Evolutionary conservation across 2,329 filamentous ascomycete species (phyloP).

Genomic region (Leptographium lundbergii): DNA sequence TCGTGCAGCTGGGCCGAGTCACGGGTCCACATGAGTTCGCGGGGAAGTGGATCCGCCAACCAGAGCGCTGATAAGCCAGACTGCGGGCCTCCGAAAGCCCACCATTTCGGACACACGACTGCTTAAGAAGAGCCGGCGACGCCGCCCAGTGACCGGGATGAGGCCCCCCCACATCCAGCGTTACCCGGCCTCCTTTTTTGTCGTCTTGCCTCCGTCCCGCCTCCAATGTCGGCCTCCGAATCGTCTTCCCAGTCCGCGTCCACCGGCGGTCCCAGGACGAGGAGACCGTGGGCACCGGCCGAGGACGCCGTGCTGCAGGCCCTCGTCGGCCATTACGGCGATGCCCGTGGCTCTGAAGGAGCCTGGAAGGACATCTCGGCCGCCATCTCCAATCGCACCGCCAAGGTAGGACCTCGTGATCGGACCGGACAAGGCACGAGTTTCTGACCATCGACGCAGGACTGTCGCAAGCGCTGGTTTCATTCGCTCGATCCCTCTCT

Average conservation of each 20-base stretch:
- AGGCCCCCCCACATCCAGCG: neutral
- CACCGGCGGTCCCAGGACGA: neutral
- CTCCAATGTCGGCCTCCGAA: neutral
- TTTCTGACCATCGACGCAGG: neutral
- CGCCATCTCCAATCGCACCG: neutral
- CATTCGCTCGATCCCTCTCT: conserved; percentile 5
- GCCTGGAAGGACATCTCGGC: neutral
- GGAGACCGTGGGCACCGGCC: neutral
- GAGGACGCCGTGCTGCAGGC: neutral
- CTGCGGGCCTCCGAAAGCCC: neutral
- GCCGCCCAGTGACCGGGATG: neutral
- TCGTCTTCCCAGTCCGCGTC: neutral
- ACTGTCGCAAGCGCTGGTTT: conserved; percentile 7
- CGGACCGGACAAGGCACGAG: neutral
- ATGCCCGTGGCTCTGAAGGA: neutral
- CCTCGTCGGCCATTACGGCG: neutral
- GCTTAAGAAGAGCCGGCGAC: neutral
- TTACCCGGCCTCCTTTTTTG: neutral
- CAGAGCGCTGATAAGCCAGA: neutral
- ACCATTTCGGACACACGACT: neutral
- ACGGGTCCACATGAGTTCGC: neutral
- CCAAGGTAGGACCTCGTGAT: neutral
- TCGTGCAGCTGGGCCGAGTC: neutral
- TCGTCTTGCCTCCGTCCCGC: neutral
- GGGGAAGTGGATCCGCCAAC: neutral